These are phyloP conservation scores for Bipolaris sorokiniana DNA, from an alignment of 2,329 filamentous ascomycete species.

Conservation along the genomic window DNA sequence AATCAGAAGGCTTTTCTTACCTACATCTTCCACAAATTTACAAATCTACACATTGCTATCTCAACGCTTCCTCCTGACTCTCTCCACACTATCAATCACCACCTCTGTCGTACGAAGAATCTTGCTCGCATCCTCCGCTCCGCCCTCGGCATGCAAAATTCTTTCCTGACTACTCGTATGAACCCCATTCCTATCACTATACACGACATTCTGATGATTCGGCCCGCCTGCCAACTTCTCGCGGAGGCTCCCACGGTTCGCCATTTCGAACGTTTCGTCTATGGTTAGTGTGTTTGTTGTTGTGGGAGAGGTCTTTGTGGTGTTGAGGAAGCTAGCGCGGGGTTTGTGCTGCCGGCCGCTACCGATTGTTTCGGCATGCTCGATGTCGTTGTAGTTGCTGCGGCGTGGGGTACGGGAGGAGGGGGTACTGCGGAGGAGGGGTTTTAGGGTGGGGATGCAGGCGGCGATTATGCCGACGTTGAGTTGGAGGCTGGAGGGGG, in stretches of 20 bases:
- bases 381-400: slow-evolving; percentile 1
- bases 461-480: slow-evolving; percentile 10
- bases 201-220: neutral
- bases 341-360: neutral
- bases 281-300: neutral
- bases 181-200: neutral
- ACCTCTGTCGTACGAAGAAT: slow-evolving; percentile 3
- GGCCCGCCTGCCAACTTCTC: neutral
- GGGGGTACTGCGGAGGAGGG: neutral
- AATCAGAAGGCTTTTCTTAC: too few relatives aligned
- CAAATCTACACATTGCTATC: too few relatives aligned
- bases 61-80: neutral
- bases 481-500: slow-evolving; percentile 1
- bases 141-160: neutral
- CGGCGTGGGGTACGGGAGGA: neutral
- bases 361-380: neutral
- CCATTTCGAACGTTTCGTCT: neutral
- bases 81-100: neutral
- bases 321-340: neutral
- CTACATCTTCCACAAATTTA: too few relatives aligned
- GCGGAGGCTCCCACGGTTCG: too few relatives aligned
- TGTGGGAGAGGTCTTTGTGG: neutral
- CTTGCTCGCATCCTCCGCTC: neutral
- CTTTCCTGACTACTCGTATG: neutral
- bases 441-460: slow-evolving; percentile 9